Evolutionary conservation across 257 asterid genomes (phyloP).

Genomic region (Vinca minor): DNA sequence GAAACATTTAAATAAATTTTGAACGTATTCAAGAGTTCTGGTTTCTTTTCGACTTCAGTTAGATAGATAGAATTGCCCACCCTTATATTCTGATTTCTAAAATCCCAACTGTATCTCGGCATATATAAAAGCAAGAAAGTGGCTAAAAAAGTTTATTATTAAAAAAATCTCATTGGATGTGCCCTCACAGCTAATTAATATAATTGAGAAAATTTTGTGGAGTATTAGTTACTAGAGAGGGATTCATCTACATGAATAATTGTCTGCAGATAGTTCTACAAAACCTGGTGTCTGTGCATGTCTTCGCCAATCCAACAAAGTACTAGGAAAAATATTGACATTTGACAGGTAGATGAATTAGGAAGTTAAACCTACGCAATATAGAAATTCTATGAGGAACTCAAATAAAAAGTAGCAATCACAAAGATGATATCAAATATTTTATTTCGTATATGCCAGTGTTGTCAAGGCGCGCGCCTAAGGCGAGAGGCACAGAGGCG

Average conservation of each 20-base stretch:
- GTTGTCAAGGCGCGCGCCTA: too few species aligned
- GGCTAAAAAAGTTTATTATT: not conserved
- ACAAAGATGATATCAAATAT: too few species aligned
- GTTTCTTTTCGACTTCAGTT: not conserved
- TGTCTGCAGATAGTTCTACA: not conserved
- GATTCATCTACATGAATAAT: too few species aligned
- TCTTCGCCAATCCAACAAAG: not conserved
- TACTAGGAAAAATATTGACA: too few species aligned
- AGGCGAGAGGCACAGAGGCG: too few species aligned
- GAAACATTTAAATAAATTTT: not conserved
- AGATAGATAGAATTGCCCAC: not conserved
- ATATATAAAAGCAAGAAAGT: too few species aligned
- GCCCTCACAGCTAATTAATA: not conserved
- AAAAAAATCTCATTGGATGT: not conserved
- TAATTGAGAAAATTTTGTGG: too few species aligned
- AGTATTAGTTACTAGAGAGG: too few species aligned
- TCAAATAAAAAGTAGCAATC: not conserved
- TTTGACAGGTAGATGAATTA: not conserved
- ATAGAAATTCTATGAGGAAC: too few species aligned
- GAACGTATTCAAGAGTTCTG: not conserved
- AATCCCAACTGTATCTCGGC: not conserved
- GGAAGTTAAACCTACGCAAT: not conserved
- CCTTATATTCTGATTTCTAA: not conserved
- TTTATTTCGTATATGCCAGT: not conserved
- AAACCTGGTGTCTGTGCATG: not conserved